Evolutionary conservation across 768 basidiomycete genomes (phyloP).

Genomic region (Phylloporus sp.): DNA sequence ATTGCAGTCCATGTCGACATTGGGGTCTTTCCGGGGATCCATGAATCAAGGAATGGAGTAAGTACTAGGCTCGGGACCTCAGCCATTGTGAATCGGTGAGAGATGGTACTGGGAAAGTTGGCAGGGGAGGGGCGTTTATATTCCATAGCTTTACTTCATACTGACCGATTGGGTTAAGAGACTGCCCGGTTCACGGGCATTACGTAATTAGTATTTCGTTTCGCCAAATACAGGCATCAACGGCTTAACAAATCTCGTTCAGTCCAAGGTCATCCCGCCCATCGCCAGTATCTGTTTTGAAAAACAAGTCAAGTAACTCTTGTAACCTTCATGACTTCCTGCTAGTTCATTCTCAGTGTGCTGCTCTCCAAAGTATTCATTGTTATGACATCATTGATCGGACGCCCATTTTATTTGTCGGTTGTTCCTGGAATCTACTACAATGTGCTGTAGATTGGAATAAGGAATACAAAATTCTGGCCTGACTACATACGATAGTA

Average conservation of each 20-base stretch:
- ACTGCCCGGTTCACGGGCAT: background rate
- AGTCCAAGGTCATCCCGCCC: no score
- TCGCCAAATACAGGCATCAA: background rate
- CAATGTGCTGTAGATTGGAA: no score
- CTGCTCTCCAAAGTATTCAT: no score
- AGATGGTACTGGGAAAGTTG: background rate
- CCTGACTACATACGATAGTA: no score
- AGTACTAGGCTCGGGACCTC: background rate
- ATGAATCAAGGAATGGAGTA: conserved; percentile 53
- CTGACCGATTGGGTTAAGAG: background rate
- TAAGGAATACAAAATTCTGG: no score
- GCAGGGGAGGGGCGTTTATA: background rate
- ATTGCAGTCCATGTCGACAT: conserved; percentile 74
- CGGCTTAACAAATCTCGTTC: no score
- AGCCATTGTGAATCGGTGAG: conserved; percentile 1
- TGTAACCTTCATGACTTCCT: no score
- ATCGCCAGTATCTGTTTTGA: no score
- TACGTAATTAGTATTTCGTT: background rate
- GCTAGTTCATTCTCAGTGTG: no score
- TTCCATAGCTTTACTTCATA: background rate
- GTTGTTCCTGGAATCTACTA: no score
- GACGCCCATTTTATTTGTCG: background rate
- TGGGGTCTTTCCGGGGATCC: conserved; percentile 73
- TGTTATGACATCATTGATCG: background rate
- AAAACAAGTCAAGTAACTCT: no score